Evolutionary conservation across 148 eudicot species (phyloP), one percentile per base, ranked within the genome.

Genomic region (Rhododendron griersonianum): DNA sequence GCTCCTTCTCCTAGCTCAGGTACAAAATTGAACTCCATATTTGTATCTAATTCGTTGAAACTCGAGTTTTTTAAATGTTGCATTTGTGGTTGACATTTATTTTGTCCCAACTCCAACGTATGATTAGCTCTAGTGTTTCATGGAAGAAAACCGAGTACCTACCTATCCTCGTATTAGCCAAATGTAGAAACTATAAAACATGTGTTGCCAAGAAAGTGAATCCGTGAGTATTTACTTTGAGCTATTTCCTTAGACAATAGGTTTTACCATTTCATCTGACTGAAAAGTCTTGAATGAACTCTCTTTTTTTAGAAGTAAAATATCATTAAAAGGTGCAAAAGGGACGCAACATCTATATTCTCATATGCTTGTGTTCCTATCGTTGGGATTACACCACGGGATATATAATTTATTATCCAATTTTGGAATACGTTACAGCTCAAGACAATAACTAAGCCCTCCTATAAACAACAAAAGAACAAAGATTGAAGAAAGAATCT

Each of bases 1-100:
- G 88, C 92, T 80, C 88, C 95, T 77, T 94, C 95, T 73, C 95
- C 94, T 33, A 93, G 93, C 90, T 95, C 96, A 89, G 99, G 99
- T 96, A 92, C 63, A 19, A 21, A 11, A 51, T 23, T 55, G 53
- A 23, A 81, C 65, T 15, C 7, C 23, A 7, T 11, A 73, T n/a
- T 19, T 15, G 37, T 73, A 14, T 50, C 25, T 4, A 59, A 39
- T 45, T 9, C 21, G 7, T 78, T n/a, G 39, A 51, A 11, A 21
- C 35, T 8, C 13, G 51, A 35, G 18, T 18, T 41, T 44, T 28
- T 39, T 13, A 76, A 25, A 11, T 23, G 61, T 79, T 45, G 13
- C 45, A 9, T 13, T 75, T 53, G n/a, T 11, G 47, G 69, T 51
- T 25, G 59, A 79, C 30, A 23, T 13, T 48, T 4, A 18, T 18